Percentiles rank a stretch among this genome's conserved stretches.
These are phyloP conservation scores for Boletus calvinii DNA, from an alignment of 1,284 basidiomycete species.

Conservation along the genomic window DNA sequence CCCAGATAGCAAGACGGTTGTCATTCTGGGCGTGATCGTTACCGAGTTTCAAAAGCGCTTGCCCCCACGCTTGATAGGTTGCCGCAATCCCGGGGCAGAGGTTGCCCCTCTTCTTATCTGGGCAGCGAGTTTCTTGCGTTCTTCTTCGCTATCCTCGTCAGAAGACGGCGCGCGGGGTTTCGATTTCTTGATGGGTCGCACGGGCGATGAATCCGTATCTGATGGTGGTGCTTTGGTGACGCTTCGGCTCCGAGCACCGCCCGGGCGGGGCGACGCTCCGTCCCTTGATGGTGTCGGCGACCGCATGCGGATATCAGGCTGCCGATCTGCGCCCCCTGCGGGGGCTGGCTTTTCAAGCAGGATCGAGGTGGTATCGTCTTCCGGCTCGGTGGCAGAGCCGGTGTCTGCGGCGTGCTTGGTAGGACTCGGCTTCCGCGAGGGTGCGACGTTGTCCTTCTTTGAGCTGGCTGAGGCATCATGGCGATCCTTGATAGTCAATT, in stretches of 20 bases:
- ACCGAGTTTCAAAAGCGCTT: conserved; percentile 56
- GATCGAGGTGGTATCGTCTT: conserved; percentile 31
- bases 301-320: conserved; percentile 20
- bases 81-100: conserved; percentile 52
- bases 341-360: conserved; percentile 2
- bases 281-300: conserved; percentile 24
- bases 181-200: conserved; percentile 48
- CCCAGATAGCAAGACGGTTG: background rate
- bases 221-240: conserved; percentile 31
- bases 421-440: conserved; percentile 15
- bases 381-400: conserved; percentile 54
- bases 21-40: conserved; percentile 2
- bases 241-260: conserved; percentile 24
- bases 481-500: conserved; percentile 20
- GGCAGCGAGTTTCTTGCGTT: conserved; percentile 41
- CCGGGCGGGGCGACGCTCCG: conserved; percentile 16
- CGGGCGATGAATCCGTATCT: conserved; percentile 47
- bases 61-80: conserved; percentile 71
- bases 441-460: conserved; percentile 4
- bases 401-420: conserved; percentile 27
- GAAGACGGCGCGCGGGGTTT: conserved; percentile 40
- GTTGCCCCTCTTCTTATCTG: conserved; percentile 36
- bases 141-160: conserved; percentile 57
- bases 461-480: conserved; percentile 2
- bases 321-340: conserved; percentile 11